Conservation (phyloP, 169 alveolate species). For the Plasmodium berghei region DNA sequence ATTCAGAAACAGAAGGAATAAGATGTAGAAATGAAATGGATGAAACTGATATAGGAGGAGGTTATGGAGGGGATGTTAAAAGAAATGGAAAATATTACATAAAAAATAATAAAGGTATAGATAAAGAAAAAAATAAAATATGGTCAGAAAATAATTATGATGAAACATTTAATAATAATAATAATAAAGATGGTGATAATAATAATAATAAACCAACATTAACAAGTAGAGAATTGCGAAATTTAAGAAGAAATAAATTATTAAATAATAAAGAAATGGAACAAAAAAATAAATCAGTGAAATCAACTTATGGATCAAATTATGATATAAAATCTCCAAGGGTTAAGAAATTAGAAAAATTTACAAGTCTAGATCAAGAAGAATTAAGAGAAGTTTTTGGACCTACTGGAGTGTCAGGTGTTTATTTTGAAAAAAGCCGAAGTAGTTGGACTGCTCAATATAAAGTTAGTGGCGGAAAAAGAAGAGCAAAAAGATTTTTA, state of each 20-base stretch:
- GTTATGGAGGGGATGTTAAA: not conserved
- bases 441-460: constrained; percentile 77
- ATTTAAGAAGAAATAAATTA: constrained; percentile 40
- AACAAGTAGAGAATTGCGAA: constrained; percentile 52
- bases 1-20: constrained; percentile 4
- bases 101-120: constrained; percentile 5
- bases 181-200: not conserved
- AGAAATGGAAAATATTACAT: constrained; percentile 8
- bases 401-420: constrained; percentile 75
- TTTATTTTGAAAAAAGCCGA: constrained; percentile 75
- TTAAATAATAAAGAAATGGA: not conserved
- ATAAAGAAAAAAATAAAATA: constrained; percentile 33
- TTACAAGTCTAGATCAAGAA: constrained; percentile 70
- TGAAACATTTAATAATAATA: not conserved
- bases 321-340: constrained; percentile 59
- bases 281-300: not conserved
- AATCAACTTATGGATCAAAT: not conserved
- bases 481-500: constrained; percentile 74
- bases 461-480: constrained; percentile 72
- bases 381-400: constrained; percentile 68
- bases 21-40: not conserved
- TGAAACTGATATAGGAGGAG: not conserved
- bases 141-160: constrained; percentile 6
- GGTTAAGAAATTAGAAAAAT: constrained; percentile 56
- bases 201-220: not conserved